These are phyloP conservation scores for Dactylis glomerata DNA, from an alignment of 176 grass and related monocot genomes.

Conservation along the genomic window DNA sequence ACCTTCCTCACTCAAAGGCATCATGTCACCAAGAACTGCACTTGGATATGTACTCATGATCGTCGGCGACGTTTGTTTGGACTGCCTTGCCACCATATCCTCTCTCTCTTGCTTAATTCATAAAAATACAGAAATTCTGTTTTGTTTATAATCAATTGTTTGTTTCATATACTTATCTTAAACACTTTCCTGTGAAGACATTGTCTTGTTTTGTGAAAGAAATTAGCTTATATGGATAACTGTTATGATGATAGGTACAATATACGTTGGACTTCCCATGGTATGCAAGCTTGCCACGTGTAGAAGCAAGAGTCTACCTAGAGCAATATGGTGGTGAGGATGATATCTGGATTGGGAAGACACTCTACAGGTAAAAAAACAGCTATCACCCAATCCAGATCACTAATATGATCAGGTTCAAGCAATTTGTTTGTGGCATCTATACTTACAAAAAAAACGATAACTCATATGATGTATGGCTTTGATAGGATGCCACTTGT, in stretches of 20 bases:
- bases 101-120: background rate
- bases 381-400: too few species aligned
- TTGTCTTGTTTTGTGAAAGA: background rate
- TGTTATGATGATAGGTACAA: conserved; percentile 42
- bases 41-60: too few species aligned
- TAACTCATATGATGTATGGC: background rate
- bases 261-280: conserved; percentile 83
- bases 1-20: too few species aligned
- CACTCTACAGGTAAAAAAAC: conserved; percentile 71
- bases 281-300: conserved; percentile 69
- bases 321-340: conserved; percentile 75
- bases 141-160: background rate
- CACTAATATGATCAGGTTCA: background rate
- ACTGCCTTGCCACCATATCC: too few species aligned
- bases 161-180: background rate
- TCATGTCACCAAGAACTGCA: too few species aligned
- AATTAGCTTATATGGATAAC: background rate
- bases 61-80: too few species aligned
- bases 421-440: background rate
- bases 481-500: conserved; percentile 79
- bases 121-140: background rate
- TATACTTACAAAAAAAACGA: background rate
- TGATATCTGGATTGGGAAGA: conserved; percentile 95
- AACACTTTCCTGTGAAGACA: background rate
- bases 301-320: conserved; percentile 78